Base-by-base conservation (phyloP, 2,329 filamentous ascomycete genomes). In the Aspergillus caelatus region DNA sequence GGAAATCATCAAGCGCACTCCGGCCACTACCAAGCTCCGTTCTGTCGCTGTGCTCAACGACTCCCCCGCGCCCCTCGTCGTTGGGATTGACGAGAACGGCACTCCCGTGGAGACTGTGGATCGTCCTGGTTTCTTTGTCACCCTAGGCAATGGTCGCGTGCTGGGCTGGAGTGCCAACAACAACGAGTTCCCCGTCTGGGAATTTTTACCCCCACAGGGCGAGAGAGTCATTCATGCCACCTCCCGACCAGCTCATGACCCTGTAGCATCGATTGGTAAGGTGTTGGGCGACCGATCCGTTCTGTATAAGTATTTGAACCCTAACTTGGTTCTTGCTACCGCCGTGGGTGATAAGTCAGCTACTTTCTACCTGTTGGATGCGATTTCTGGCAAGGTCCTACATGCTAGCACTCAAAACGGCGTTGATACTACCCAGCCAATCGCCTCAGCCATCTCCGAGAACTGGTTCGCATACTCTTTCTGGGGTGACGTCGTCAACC, bases 401-500 rank as follows among this genome's bases (percentile, higher is more conserved):
- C 84, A 92, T 67, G 88, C 91, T 1, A 85, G 87, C 53, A 86
- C 83, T 0, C 89, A 97, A 74, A 78, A 85, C 7, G 90, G 90
- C 4, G 88, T 97, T 39, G 94, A 98, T 73, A 83, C 86, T 1
- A 82, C 80, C 55, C 90, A 93, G 74, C 85, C 89, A 0, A 90
- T 97, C 64, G 84, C 91, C 26, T 93, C 93, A 48, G 86, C 88
- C 30, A 84, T 97, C 58, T 91, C 93, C 0, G 95, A 99, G 82
- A 98, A 99, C 79, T 98, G 94, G 93, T 94, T 96, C 73, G 86
- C 89, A 8, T 98, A 96, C 81, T 91, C 92, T 9, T 91, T 94
- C 77, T 89, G 89, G 73, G 79, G 81, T 3, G 82, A 89, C 36
- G 79, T 82, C 50, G 71, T 74, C 50, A 81, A 84, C 1, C 75